Evolutionary conservation across 2,329 filamentous ascomycete genomes (phyloP).

Genomic region (Alternaria conjuncta): DNA sequence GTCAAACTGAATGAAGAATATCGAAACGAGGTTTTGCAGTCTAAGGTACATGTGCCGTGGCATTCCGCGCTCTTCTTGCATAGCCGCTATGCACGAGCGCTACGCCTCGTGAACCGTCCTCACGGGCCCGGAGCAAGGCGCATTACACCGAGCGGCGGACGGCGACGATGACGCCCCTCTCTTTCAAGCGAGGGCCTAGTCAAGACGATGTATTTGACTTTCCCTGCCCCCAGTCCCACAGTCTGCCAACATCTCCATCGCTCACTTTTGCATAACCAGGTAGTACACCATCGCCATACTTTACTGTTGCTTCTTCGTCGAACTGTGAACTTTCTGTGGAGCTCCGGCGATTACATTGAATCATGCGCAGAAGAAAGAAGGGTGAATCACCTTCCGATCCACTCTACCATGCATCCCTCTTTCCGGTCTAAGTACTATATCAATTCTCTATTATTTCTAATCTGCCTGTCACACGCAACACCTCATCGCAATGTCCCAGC

Average conservation of each 20-base stretch:
- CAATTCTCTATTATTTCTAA: not conserved
- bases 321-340: not conserved
- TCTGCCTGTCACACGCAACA: not conserved
- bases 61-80: not conserved
- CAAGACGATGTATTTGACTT: not conserved
- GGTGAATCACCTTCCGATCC: not conserved
- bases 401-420: not conserved
- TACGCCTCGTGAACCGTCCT: not conserved
- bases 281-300: not conserved
- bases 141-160: constrained; percentile 1
- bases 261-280: not conserved
- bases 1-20: not conserved
- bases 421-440: not conserved
- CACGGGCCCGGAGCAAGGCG: constrained; percentile 10
- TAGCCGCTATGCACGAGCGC: constrained; percentile 1
- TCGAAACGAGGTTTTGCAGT: not conserved
- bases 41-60: not conserved
- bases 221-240: not conserved
- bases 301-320: not conserved
- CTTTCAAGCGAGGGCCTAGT: not conserved
- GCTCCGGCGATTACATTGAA: not conserved
- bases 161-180: not conserved
- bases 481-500: not conserved
- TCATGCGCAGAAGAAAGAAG: not conserved
- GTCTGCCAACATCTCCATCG: not conserved